Evolutionary conservation across 208 protist species (phyloP).

Genomic region (Acanthamoeba rhysodes): DNA sequence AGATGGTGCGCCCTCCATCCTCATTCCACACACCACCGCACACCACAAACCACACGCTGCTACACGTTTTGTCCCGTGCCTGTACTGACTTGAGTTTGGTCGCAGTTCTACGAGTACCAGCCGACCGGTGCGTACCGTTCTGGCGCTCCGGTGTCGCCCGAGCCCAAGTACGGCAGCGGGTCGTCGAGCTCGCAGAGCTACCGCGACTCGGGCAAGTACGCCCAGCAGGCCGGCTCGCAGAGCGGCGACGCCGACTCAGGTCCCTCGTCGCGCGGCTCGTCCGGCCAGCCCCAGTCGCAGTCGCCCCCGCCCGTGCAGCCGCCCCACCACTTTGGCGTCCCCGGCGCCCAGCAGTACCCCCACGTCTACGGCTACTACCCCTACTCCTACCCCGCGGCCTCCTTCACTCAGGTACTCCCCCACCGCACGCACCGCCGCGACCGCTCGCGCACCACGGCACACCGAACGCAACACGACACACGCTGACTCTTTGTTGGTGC

Average conservation of each 20-base stretch:
- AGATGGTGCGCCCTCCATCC: background rate
- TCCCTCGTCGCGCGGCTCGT: background rate
- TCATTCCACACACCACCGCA: background rate
- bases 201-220: slow-evolving; percentile 10
- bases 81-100: background rate
- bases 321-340: background rate
- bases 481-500: too few species aligned
- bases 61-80: too few species aligned
- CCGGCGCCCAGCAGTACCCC: background rate
- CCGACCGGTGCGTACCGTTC: background rate
- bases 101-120: slow-evolving; percentile 1
- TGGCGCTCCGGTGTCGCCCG: background rate
- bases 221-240: background rate
- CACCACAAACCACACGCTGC: too few species aligned
- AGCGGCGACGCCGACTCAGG: slow-evolving; percentile 3
- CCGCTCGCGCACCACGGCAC: too few species aligned
- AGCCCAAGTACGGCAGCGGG: slow-evolving; percentile 32
- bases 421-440: background rate
- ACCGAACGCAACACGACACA: too few species aligned
- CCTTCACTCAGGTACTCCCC: background rate
- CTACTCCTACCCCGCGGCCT: background rate
- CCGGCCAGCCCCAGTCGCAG: slow-evolving; percentile 17
- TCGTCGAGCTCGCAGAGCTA: background rate
- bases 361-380: slow-evolving; percentile 10
- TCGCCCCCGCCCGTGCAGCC: slow-evolving; percentile 14